Conservation (phyloP, 331 rosid species). For the Stylosanthes scabra region DNA sequence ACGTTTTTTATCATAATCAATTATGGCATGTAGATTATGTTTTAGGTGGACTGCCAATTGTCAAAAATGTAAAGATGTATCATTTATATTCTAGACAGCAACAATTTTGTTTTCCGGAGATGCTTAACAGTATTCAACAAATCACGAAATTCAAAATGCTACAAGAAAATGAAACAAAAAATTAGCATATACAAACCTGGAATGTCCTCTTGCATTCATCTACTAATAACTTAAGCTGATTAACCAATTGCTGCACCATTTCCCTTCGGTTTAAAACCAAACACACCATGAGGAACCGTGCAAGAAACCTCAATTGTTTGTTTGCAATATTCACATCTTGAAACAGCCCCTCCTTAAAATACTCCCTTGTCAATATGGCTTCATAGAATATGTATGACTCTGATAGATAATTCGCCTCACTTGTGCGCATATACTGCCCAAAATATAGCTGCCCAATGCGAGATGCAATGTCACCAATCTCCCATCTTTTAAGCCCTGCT, state of each 20-base stretch:
- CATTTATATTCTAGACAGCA: not conserved
- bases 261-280: conserved; percentile 77
- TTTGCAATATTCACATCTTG: conserved; percentile 77
- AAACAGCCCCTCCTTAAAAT: conserved; percentile 84
- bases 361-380: conserved; percentile 87
- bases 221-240: conserved; percentile 72
- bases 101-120: not conserved
- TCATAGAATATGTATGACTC: conserved; percentile 91
- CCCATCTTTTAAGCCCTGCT: conserved; percentile 87
- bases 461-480: conserved; percentile 95
- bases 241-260: conserved; percentile 75
- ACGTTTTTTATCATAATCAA: conserved; percentile 12
- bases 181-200: conserved; percentile 55
- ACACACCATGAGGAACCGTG: conserved; percentile 86
- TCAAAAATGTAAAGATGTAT: conserved; percentile 2
- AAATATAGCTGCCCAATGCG: conserved; percentile 92
- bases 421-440: conserved; percentile 93
- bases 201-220: conserved; percentile 91
- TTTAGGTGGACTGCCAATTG: not conserved
- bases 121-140: conserved; percentile 5
- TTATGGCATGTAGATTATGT: conserved; percentile 2
- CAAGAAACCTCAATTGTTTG: conserved; percentile 84
- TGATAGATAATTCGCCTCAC: conserved; percentile 81
- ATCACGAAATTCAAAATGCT: not conserved
- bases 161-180: conserved; percentile 11